Evolutionary conservation across 495 filamentous ascomycete genomes (phyloP).

Genomic region (Penicillium waksmanii): DNA sequence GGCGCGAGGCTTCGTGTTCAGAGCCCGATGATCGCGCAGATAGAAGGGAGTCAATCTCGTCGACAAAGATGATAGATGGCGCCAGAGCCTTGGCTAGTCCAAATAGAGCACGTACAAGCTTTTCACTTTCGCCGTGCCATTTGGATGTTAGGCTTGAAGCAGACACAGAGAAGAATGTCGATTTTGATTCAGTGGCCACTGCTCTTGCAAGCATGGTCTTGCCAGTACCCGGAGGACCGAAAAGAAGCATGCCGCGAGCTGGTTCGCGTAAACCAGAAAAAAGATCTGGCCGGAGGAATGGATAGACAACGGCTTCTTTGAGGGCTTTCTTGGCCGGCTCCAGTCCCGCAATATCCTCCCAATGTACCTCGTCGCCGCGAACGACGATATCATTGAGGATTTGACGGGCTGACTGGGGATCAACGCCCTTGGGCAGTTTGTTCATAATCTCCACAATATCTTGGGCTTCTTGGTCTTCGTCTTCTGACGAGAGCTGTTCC

Average conservation of each 20-base stretch:
- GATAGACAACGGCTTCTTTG: conserved; percentile 97
- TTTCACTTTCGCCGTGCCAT: conserved; percentile 95
- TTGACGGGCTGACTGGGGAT: conserved; percentile 80
- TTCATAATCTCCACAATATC: conserved; percentile 66
- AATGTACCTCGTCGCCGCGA: conserved; percentile 91
- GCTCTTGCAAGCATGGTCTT: conserved; percentile 98
- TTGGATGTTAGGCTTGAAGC: conserved; percentile 93
- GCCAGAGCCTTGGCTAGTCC: conserved; percentile 86
- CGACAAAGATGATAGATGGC: conserved; percentile 97
- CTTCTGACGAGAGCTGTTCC: conserved; percentile 30
- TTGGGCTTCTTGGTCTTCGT: conserved; percentile 45
- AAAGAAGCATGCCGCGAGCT: conserved; percentile 92
- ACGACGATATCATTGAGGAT: conserved; percentile 97
- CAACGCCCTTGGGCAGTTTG: conserved; percentile 77
- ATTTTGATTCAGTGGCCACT: conserved; percentile 91
- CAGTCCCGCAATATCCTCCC: conserved; percentile 91
- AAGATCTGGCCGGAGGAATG: conserved; percentile 92
- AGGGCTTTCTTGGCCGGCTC: conserved; percentile 89
- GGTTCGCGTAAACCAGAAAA: conserved; percentile 96
- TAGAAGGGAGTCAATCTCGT: conserved; percentile 96
- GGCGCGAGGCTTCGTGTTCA: conserved; percentile 89
- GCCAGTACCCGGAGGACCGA: conserved; percentile 94
- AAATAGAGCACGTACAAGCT: conserved; percentile 93
- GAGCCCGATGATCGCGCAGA: conserved; percentile 80
- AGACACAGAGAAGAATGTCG: conserved; percentile 97